Base-by-base conservation (phyloP, 2,329 filamentous ascomycete species). In the Aureobasidium namibiae region DNA sequence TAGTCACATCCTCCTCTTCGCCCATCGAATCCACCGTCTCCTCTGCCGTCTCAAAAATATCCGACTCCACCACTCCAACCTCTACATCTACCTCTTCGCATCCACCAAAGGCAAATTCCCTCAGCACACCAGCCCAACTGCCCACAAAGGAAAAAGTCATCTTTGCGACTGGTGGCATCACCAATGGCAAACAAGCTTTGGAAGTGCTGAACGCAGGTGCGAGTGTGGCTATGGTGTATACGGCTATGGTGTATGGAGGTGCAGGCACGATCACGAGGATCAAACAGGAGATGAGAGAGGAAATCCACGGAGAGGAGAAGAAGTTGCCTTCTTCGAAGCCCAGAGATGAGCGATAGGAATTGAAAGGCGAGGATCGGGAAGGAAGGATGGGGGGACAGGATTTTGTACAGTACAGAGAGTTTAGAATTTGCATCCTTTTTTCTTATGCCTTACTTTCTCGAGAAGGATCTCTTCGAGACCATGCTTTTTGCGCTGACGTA, bases 81-180 rank as follows among this genome's bases (percentile, higher is more conserved):
- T 45, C 53, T 10, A 23, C 42, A n/a, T n/a, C n/a, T 10, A 21
- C 24, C 3, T 56, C 53, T 16, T 7, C 41, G n/a, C 10, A 31
- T 2, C 10, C 41, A 2, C 18, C 26, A 2, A 31, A 26, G 14
- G 26, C 53, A 3, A n/a, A n/a, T n/a, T 62, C 62, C 16, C 33
- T 56, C 26, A 57, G 56, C 3, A 48, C 53, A 8, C 59, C 62
- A 13, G 50, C 46, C n/a, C 18, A 24, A 10, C 61, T 62, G 56
- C 60, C 45, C 48, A 63, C 26, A 63, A 63, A 76, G 61, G 80
- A 80, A 49, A 96, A 96, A 75, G 86, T 91, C 56, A 88, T 99
- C 62, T 97, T 97, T 70, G 92, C 92, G 0, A 94, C 90, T 0
- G 94, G 94, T 1, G 94, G 94, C 18, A 92, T 99, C 68, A 94